A percentile compares a stretch with the other conserved stretches of the same genome.
Conservation (phyloP, 192 early-diverging fungal species). For the Lunasporangiospora selenospora region DNA sequence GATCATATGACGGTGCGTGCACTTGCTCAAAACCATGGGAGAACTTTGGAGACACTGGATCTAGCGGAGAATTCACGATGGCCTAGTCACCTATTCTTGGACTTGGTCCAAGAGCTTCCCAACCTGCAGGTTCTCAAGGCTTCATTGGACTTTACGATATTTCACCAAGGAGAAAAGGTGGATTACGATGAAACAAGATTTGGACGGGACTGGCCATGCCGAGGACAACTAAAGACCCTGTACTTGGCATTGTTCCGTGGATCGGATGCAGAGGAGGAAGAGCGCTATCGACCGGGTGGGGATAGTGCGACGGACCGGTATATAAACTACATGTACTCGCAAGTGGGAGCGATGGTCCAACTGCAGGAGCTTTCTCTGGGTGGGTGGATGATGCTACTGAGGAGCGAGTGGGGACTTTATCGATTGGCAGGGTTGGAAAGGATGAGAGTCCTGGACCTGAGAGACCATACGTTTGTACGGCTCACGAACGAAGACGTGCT, state of each 20-base stretch:
- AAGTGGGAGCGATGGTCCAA: not conserved
- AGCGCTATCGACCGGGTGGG: not conserved
- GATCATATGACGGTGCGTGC: not conserved
- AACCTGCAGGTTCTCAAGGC: not conserved
- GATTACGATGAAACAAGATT: not conserved
- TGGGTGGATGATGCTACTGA: constrained; percentile 3
- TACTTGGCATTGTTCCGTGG: constrained; percentile 6
- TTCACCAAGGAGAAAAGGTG: not conserved
- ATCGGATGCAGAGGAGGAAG: not conserved
- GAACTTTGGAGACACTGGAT: constrained; percentile 1
- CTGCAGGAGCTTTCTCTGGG: constrained; percentile 1
- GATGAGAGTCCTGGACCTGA: constrained; percentile 2
- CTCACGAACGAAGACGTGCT: too few relatives aligned
- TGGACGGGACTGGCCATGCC: constrained; percentile 9
- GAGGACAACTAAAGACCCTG: not conserved
- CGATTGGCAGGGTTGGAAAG: not conserved
- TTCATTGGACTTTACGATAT: not conserved
- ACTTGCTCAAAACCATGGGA: not conserved
- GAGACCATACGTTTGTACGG: constrained; percentile 5
- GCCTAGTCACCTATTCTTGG: not conserved
- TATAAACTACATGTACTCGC: constrained; percentile 5
- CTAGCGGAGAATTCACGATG: not conserved
- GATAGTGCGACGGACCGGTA: not conserved
- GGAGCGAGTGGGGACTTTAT: not conserved
- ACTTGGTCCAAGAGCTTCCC: constrained; percentile 1